Evolutionary conservation across 225 moss, liverwort and hornwort genomes (phyloP), one percentile per base, ranked within the genome.

Genomic region (Anthoceros angustus): DNA sequence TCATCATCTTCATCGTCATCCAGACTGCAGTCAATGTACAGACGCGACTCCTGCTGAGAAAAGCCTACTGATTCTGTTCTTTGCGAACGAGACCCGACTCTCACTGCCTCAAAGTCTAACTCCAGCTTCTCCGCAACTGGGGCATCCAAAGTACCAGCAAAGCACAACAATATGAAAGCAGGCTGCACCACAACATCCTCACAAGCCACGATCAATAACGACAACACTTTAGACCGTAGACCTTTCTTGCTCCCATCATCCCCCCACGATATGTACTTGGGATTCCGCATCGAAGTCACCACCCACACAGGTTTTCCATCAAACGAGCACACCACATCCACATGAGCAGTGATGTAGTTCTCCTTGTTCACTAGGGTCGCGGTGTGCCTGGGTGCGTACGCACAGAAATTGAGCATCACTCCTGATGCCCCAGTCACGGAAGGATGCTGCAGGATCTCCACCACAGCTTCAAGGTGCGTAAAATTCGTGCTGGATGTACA

Each of bases 291-390:
- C 8, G 86, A 83, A 40, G 92, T 73, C 18, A 92, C 80, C 26
- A 92, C 68, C 98, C 89, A 98, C 3, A 84, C 83, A n/a, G 92
- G 74, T 77, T 80, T 85, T 45, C 92, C 87, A 12, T 74, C 77
- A 43, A 98, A 68, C 67, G 72, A 71, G 70, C 98, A 87, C 24
- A 87, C 71, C 26, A 98, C 66, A 46, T 98, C 98, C 69, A 92
- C 86, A 76, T 98, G 92, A 12, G 80, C 86, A 63, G 55, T 55
- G 55, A 55, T 23, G 69, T 69, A 68, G 48, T 70, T 60, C 66
- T 68, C 55, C 49, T 48, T 70, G 61, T 61, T 20, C 23, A 12
- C 39, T 40, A 18, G 40, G 8, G 9, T 23, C 16, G 14, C 9
- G 15, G 66, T 2, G 1, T 24, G 16, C 23, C 15, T 61, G 18